Base-by-base conservation (phyloP, 106 monocot genomes). In the Dendrobium nobile region DNA sequence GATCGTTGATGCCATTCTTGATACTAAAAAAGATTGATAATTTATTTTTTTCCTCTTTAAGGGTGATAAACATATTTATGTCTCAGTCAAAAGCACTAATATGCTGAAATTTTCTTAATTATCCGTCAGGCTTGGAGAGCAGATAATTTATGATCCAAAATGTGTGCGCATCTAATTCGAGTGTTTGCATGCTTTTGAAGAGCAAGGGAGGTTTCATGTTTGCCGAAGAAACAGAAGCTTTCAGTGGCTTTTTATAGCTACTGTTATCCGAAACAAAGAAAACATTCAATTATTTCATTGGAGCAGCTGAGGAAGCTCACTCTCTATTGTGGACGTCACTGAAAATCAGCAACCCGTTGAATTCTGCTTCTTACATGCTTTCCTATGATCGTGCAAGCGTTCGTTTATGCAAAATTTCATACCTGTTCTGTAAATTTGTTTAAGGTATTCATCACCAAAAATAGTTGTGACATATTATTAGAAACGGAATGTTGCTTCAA, bases 111-210 rank as follows among this genome's bases (percentile, higher is more conserved):
- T 72, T 40, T 51, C 51, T 51, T 51, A 16, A 13, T 31, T 76
- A 48, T 51, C 79, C 78, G 10, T 42, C 85, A 98, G 97, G 18
- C 85, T 98, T 77, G 97, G n/a, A n/a, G 97, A 85, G 92, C 97
- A 73, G 97, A 77, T 98, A 72, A 91, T 94, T 17, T 98, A 98
- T 80, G 87, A 98, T 80, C 97, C 97, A 24, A 48, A 78, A 10
- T 98, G 88, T n/a, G 19, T 92, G 33, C 94, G 2, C 90, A 92
- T 87, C 97, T 98, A 33, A 67, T 94, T 82, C 84, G 84, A 24
- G 85, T 98, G 17, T 98, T 44, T 84, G 92, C 41, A 78, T 82
- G 17, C 90, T 98, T 58, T 73, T 94, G 83, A 79, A 78, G 1
- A 26, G 75, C 13, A 28, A 54, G 41, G 75, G 65, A 4, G 22